Base-by-base conservation (phyloP, 257 asterid species). In the Nicotiana undulata region DNA sequence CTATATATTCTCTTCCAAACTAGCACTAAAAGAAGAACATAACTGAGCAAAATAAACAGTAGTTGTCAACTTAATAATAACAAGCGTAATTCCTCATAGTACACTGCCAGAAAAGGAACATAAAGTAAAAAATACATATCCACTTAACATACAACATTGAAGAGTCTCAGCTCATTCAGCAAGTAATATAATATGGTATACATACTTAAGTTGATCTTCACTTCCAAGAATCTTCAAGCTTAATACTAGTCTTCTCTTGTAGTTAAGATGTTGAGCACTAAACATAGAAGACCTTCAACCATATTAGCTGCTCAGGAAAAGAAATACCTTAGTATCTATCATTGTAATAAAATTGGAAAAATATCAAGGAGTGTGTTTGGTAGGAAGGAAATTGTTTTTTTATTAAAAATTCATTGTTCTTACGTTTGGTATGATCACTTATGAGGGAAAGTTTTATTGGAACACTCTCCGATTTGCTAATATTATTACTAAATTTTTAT, bases 101-200 rank as follows among this genome's bases (percentile, higher is more conserved):
- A 49, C 24, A 74, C 79, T 24, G 61, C 26, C 16, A 49, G 44
- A 74, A 16, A 72, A 72, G 37, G 60, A 49, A 72, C 78, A 46
- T 29, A 15, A 72, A 74, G 78, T 58, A 49, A 72, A 72, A 72
- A 72, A 49, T 24, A 24, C 78, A 72, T 24, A 58, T 4, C 79
- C 61, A 74, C 79, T 49, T 49, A 74, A 74, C 60, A 74, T 74
- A 49, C 61, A 74, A 74, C 8, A 44, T 49, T 49, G 24, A 74
- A 74, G 63, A 74, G 60, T 74, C 63, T 74, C 17, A 15, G 77
- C 44, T 49, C 79, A 74, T 74, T 58, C 79, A 74, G 32, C 79
- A 74, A 26, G 78, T 46, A 72, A 70, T 40, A 72, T 72, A 74
- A 74, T 49, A 74, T 74, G 44, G 61, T 49, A 74, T 49, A 74